Evolutionary conservation across 1,284 basidiomycete species (phyloP), one percentile per base, ranked within the genome.

Genomic region (Naganishia cerealis): DNA sequence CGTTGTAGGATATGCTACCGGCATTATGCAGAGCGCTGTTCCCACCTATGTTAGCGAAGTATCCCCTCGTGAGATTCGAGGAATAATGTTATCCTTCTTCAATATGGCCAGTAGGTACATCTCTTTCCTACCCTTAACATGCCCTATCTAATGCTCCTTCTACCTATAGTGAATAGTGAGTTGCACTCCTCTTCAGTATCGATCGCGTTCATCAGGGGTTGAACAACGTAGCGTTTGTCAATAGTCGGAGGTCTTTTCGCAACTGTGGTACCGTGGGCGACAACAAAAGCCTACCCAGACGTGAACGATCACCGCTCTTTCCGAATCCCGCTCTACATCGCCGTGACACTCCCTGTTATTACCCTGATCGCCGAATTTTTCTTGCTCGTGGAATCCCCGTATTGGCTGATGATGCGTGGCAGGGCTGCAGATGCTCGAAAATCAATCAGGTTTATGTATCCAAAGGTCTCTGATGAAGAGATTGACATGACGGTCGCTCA

Each of bases 351-450:
- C 13, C 72, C 72, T 0, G 66, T 67, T 21, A 57, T 73, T n/a
- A 67, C 67, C 16, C 67, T 71, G 16, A 24, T 70, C 24, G 42
- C 62, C 26, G 53, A 70, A 24, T 53, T 72, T 0, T 67, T 68
- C 56, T 29, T 71, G 16, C 65, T 73, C 12, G 69, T 67, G 29
- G 72, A 73, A 55, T 61, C 50, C 54, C 81, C 78, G 43, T 81
- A 78, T 77, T 82, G 79, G 79, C 75, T 82, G 55, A 79, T 83
- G 52, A 75, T 81, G 21, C 69, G 79, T 40, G 80, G 77, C 29
- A 74, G 80, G 5, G 66, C 73, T 66, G 80, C 79, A n/a, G 79
- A 82, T 0, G 82, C 80, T 21, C 73, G 75, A 58, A 71, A 73
- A 50, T 65, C 68, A 6, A 67, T 81, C 15, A 43, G 55, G 39